phyloP scores from a whole-genome alignment of 2,329 filamentous ascomycete species.

The Apiospora malaysiana region DNA sequence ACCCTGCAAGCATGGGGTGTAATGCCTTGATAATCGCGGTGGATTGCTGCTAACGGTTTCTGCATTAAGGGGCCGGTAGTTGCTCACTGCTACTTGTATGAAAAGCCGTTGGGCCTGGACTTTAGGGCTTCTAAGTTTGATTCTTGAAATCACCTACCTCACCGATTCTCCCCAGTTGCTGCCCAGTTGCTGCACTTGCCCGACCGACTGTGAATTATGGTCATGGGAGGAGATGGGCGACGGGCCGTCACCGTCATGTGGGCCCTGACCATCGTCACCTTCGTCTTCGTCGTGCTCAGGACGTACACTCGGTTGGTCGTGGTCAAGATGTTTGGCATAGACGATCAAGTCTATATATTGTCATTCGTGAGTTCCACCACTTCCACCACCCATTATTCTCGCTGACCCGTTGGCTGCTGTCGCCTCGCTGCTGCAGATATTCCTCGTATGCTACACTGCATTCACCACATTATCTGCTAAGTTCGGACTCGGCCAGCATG shows the following conservation, averaged over 20 bases:
- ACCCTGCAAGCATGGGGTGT: neutral
- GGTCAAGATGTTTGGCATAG: neutral
- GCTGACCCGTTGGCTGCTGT: too few relatives aligned
- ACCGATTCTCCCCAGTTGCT: neutral
- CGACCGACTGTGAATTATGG: neutral
- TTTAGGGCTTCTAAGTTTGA: neutral
- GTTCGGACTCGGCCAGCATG: conserved; percentile 1
- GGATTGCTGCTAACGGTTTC: neutral
- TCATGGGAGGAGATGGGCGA: neutral
- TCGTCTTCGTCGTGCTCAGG: neutral
- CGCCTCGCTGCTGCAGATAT: neutral
- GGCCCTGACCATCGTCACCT: neutral
- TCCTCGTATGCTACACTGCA: neutral
- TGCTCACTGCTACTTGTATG: neutral
- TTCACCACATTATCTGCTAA: neutral
- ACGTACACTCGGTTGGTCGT: neutral
- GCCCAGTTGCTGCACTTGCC: neutral
- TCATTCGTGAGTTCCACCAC: neutral
- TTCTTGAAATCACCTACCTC: neutral
- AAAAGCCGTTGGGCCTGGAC: neutral
- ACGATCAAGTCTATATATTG: neutral
- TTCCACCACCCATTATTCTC: too few relatives aligned
- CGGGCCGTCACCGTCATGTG: conserved; percentile 5
- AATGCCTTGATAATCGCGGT: neutral
- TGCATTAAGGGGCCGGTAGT: neutral